Conservation (phyloP, 2,329 filamentous ascomycete species). For the Colletotrichum eleusines region DNA sequence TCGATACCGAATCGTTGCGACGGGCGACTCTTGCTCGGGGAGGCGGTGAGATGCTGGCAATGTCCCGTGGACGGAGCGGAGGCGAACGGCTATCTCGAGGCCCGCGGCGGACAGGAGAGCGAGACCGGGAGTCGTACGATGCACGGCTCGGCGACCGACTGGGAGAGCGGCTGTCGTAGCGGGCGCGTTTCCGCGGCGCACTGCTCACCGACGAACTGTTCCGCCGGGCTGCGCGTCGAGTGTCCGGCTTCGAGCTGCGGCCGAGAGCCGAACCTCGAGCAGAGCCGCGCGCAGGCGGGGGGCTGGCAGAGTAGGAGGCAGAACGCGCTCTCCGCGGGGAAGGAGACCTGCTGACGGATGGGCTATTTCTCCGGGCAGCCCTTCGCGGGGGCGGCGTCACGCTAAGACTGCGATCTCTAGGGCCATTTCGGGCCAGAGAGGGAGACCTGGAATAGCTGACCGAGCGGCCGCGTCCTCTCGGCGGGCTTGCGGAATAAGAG, state of each 20-base stretch:
- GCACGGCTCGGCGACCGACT: slow-evolving; percentile 46
- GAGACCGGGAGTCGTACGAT: slow-evolving; percentile 46
- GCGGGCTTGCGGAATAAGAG: slow-evolving; percentile 50
- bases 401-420: slow-evolving; percentile 38
- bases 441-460: slow-evolving; percentile 47
- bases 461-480: slow-evolving; percentile 45
- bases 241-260: slow-evolving; percentile 26
- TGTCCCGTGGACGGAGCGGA: slow-evolving; percentile 41
- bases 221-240: slow-evolving; percentile 45
- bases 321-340: slow-evolving; percentile 44
- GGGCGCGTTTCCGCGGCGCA: slow-evolving; percentile 45
- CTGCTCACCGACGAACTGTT: slow-evolving; percentile 53
- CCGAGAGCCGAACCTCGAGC: slow-evolving; percentile 18
- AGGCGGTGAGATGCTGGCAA: slow-evolving; percentile 42
- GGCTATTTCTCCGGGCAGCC: slow-evolving; percentile 51
- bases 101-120: slow-evolving; percentile 39
- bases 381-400: slow-evolving; percentile 32
- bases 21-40: slow-evolving; percentile 42
- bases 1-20: slow-evolving; percentile 42
- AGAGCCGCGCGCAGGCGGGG: slow-evolving; percentile 24
- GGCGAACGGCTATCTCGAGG: slow-evolving; percentile 43
- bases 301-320: slow-evolving; percentile 45
- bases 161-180: slow-evolving; percentile 40
- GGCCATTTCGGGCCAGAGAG: slow-evolving; percentile 47
- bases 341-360: slow-evolving; percentile 49